Percentiles rank a stretch among this genome's conserved stretches.
Evolutionary conservation across 805 yeast genomes (phyloP).

Genomic region (Candida namnaoensis): DNA sequence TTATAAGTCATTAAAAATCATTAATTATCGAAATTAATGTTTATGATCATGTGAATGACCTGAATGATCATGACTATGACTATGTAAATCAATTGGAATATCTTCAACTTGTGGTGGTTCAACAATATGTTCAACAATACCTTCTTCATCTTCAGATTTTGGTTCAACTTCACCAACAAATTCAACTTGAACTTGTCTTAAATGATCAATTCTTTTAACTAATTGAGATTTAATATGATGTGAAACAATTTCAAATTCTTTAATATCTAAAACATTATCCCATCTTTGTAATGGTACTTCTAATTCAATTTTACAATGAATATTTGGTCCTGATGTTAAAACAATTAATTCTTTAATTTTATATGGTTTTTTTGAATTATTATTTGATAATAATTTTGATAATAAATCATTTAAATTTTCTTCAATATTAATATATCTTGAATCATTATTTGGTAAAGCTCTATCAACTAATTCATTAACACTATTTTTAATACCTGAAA

Average conservation of each 20-base stretch:
- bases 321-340: conserved; percentile 51
- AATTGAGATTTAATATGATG: conserved; percentile 26
- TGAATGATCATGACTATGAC: conserved; percentile 10
- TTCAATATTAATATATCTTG: conserved; percentile 35
- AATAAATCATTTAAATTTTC: conserved; percentile 26
- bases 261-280: conserved; percentile 31
- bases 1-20: too few species aligned
- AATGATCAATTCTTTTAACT: conserved; percentile 28
- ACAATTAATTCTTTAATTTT: conserved; percentile 33
- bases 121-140: conserved; percentile 9
- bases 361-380: conserved; percentile 30
- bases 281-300: conserved; percentile 36
- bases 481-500: conserved; percentile 60
- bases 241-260: conserved; percentile 32
- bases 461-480: conserved; percentile 73
- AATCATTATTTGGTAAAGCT: conserved; percentile 44
- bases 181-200: conserved; percentile 33
- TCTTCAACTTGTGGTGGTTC: too few species aligned
- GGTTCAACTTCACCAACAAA: conserved; percentile 24
- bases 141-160: conserved; percentile 15
- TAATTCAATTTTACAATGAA: conserved; percentile 24
- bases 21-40: too few species aligned
- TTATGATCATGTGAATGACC: conserved; percentile 11
- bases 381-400: conserved; percentile 28
- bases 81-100: conserved; percentile 12